These are phyloP conservation scores for Metschnikowia dekortorum DNA, from an alignment of 805 yeast species.

Conservation along the genomic window DNA sequence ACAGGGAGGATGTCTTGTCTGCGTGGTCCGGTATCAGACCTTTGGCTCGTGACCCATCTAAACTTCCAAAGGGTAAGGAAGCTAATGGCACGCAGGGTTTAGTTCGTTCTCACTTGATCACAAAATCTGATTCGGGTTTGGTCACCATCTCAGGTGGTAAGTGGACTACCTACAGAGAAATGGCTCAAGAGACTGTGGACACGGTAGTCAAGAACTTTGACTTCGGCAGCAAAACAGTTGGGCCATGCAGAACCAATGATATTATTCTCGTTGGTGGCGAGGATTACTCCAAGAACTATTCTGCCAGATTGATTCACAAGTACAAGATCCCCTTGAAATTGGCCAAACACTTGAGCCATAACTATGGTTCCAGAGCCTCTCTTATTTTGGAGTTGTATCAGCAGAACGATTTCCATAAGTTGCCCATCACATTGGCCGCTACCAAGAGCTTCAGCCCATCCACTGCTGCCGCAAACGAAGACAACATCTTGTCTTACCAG, in stretches of 20 bases:
- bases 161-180: slow-evolving; percentile 97
- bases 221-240: slow-evolving; percentile 28
- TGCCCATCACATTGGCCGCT: slow-evolving; percentile 61
- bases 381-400: slow-evolving; percentile 58
- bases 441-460: slow-evolving; percentile 29
- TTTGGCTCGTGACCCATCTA: slow-evolving; percentile 76
- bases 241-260: slow-evolving; percentile 50
- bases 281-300: slow-evolving; percentile 66
- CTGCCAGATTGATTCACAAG: slow-evolving; percentile 75
- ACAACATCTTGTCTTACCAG: slow-evolving; percentile 40
- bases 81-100: slow-evolving; percentile 70
- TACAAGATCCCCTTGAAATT: slow-evolving; percentile 67
- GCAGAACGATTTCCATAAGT: slow-evolving; percentile 49
- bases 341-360: slow-evolving; percentile 76
- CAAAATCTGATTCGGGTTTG: slow-evolving; percentile 67
- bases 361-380: slow-evolving; percentile 89
- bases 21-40: slow-evolving; percentile 99
- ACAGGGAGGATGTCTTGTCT: slow-evolving; percentile 84
- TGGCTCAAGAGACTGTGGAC: slow-evolving; percentile 93
- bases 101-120: slow-evolving; percentile 84
- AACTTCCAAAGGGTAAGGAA: slow-evolving; percentile 41
- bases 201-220: slow-evolving; percentile 52
- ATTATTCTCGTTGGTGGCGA: slow-evolving; percentile 75
- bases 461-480: slow-evolving; percentile 20
- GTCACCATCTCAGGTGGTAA: slow-evolving; percentile 94